phyloP scores from a whole-genome alignment of 2,329 filamentous ascomycete species.

The Madurella mycetomatis region DNA sequence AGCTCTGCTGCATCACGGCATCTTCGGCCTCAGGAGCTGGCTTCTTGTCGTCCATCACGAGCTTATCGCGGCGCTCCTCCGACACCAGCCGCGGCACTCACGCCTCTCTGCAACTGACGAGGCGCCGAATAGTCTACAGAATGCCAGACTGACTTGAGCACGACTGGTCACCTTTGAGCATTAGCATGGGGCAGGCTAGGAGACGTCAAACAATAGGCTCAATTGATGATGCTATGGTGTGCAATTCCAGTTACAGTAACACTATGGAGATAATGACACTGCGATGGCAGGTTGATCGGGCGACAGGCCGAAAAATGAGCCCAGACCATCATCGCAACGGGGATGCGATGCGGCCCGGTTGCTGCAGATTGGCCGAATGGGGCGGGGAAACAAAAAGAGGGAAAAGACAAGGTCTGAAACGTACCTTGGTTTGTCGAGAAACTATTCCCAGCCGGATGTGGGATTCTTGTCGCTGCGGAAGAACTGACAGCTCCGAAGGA shows the following conservation, averaged over 20 bases:
- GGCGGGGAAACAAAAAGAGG: neutral
- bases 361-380: neutral
- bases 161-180: neutral
- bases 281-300: neutral
- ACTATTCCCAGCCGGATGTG: constrained; percentile 26
- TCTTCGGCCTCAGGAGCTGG: constrained; percentile 34
- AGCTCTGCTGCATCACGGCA: constrained; percentile 36
- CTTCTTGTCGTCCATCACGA: constrained; percentile 31
- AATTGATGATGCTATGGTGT: constrained; percentile 9
- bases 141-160: neutral
- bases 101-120: too few species aligned
- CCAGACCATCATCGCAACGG: neutral
- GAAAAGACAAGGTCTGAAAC: constrained; percentile 12
- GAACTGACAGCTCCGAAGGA: constrained; percentile 27
- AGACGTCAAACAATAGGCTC: neutral
- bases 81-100: neutral
- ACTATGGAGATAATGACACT: neutral
- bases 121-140: neutral
- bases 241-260: neutral
- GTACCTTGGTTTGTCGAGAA: constrained; percentile 23
- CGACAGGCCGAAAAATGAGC: neutral
- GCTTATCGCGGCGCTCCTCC: neutral
- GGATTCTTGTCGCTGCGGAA: constrained; percentile 27
- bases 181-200: constrained; percentile 3
- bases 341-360: neutral